Conservation (phyloP, 495 filamentous ascomycete species). For the Neurospora sp. region DNA sequence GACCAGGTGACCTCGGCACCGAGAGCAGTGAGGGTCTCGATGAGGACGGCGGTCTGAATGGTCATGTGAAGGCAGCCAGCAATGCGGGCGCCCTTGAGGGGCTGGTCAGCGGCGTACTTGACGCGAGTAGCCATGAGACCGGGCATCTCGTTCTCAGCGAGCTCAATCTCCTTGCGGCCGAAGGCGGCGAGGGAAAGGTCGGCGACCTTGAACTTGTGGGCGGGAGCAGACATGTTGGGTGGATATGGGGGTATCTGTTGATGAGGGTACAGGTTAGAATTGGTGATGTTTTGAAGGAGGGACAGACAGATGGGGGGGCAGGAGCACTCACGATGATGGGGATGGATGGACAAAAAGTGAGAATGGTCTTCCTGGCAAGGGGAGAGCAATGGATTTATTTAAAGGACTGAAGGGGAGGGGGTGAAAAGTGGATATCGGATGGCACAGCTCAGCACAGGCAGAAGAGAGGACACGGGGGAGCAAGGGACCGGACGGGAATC, state of each 20-base stretch:
- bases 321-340: neutral
- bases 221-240: slow-evolving; percentile 60
- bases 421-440: neutral
- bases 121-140: slow-evolving; percentile 90
- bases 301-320: neutral
- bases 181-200: slow-evolving; percentile 97
- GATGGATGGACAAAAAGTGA: neutral
- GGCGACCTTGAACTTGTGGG: slow-evolving; percentile 92
- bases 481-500: neutral
- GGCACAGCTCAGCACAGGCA: neutral
- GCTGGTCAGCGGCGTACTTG: slow-evolving; percentile 90
- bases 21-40: slow-evolving; percentile 88
- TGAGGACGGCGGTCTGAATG: slow-evolving; percentile 98
- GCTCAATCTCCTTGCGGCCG: slow-evolving; percentile 96
- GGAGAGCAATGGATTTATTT: neutral
- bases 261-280: neutral
- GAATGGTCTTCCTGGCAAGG: neutral
- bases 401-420: neutral
- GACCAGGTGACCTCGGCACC: slow-evolving; percentile 98
- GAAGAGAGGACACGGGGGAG: neutral
- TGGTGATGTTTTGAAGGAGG: neutral
- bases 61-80: slow-evolving; percentile 99
- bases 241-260: slow-evolving; percentile 3
- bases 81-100: slow-evolving; percentile 77
- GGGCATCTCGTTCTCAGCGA: slow-evolving; percentile 97